Percentiles rank a stretch among this genome's conserved stretches.
Evolutionary conservation across 106 monocot species (phyloP).

Genomic region (Dendrobium officinale): DNA sequence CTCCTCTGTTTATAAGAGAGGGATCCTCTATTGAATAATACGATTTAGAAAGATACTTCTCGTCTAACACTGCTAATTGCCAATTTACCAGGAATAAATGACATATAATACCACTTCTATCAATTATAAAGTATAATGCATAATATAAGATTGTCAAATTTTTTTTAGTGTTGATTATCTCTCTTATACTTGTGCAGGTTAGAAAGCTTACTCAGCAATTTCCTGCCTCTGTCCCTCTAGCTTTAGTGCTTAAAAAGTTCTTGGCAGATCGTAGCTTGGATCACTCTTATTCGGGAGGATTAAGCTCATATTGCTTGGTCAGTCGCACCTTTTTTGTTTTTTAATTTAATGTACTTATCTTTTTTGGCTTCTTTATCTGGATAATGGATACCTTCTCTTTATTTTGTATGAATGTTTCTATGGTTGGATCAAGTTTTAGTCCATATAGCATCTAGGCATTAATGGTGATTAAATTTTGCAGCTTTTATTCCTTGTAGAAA

Average conservation of each 20-base stretch:
- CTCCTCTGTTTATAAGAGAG: too few relatives aligned
- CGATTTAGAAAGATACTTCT: too few relatives aligned
- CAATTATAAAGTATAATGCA: not conserved
- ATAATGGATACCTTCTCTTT: not conserved
- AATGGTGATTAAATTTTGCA: not conserved
- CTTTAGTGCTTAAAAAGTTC: slow-evolving; percentile 92
- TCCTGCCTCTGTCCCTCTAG: slow-evolving; percentile 85
- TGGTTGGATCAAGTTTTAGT: not conserved
- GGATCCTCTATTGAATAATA: too few relatives aligned
- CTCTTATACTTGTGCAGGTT: slow-evolving; percentile 43
- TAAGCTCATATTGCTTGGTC: slow-evolving; percentile 98
- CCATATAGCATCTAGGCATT: not conserved
- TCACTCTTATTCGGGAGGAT: slow-evolving; percentile 89
- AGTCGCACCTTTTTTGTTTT: slow-evolving; percentile 16
- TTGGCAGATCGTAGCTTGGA: slow-evolving; percentile 93
- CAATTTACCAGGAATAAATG: not conserved
- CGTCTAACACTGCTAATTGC: not conserved
- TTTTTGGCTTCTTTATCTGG: not conserved
- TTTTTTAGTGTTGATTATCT: not conserved
- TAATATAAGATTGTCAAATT: not conserved
- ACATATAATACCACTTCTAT: not conserved
- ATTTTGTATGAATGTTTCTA: not conserved
- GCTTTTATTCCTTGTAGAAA: not conserved
- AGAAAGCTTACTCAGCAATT: slow-evolving; percentile 87
- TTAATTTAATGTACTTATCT: not conserved